Evolutionary conservation across 371 early-diverging fungal genomes (phyloP), one percentile per base, ranked within the genome.

Genomic region (Mortierella polycephala): DNA sequence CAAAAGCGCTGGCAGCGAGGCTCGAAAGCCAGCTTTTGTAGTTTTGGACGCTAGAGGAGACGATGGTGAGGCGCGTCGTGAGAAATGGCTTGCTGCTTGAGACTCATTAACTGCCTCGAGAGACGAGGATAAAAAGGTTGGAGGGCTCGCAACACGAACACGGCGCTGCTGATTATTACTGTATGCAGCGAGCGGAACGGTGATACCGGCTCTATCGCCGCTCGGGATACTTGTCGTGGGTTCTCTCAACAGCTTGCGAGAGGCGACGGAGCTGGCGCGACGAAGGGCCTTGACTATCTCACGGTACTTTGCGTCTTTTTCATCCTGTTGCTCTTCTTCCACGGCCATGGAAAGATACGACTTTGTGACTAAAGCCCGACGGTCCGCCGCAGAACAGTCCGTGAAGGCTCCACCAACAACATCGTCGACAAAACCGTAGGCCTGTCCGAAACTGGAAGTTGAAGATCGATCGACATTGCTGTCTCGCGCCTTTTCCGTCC

Each of bases 201-300:
- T 30, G 30, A 30, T 30, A 30, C 30, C 30, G 30, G 30, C 30
- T 4, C 30, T 30, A 7, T 55, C 55, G 5, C 55, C n/a, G 14
- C 8, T 55, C 49, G 37, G 23, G 30, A 12, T 20, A 8, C 37
- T 9, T 20, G 14, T 23, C 11, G 16, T n/a, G n/a, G 18, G 51
- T 7, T 51, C 39, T 39, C 46, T 12, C 13, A 37, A 30, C 30
- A 4, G 21, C 52, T 56, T 68, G 12, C 62, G 59, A 12, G 74
- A 60, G 8, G 64, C 74, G 7, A 74, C 64, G 0, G 74, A 64
- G 30, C 60, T 64, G 5, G 74, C 74, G 2, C 69, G 63, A 41
- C 69, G 64, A 8, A 74, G 64, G 6, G 74, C 74, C 13, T 60
- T 68, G 41, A 74, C 74, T 21, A 74, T 74, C 52, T 74, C 74